Conservation (phyloP, 352 stramenopile species). For the Pythium chondricola region DNA sequence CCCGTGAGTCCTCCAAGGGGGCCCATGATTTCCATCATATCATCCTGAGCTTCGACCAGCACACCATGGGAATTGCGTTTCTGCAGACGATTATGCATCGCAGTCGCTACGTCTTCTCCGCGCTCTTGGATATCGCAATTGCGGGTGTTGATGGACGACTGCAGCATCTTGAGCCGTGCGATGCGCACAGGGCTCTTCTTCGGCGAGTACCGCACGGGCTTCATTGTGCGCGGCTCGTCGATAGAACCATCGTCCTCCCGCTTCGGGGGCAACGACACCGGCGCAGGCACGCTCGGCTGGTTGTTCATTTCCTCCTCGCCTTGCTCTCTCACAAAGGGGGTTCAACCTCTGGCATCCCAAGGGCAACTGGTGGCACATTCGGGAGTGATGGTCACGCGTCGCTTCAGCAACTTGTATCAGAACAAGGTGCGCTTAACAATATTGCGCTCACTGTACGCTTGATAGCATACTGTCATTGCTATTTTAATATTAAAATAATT, state of each 20-base stretch:
- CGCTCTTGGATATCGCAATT: slow-evolving; percentile 64
- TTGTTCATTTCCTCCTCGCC: neutral
- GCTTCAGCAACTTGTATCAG: slow-evolving; percentile 4
- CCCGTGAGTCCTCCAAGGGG: slow-evolving; percentile 67
- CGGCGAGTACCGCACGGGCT: slow-evolving; percentile 26
- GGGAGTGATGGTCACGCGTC: slow-evolving; percentile 20
- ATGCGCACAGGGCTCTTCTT: slow-evolving; percentile 75
- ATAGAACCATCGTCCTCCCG: slow-evolving; percentile 6
- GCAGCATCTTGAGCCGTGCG: slow-evolving; percentile 75
- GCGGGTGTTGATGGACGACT: slow-evolving; percentile 73
- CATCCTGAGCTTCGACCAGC: slow-evolving; percentile 23
- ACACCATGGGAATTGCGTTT: slow-evolving; percentile 19
- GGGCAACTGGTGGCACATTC: no score
- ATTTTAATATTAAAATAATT: no score
- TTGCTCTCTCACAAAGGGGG: neutral
- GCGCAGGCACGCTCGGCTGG: slow-evolving; percentile 1
- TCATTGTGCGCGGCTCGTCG: slow-evolving; percentile 13
- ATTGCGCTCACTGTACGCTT: neutral
- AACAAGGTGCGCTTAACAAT: neutral
- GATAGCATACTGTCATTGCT: no score
- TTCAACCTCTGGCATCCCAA: neutral
- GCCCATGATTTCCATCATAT: slow-evolving; percentile 64
- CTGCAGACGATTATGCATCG: slow-evolving; percentile 5
- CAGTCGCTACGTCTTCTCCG: slow-evolving; percentile 3
- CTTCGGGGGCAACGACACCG: slow-evolving; percentile 19